Evolutionary conservation across 2,329 filamentous ascomycete genomes (phyloP).

Genomic region (Hypocreales sp.): DNA sequence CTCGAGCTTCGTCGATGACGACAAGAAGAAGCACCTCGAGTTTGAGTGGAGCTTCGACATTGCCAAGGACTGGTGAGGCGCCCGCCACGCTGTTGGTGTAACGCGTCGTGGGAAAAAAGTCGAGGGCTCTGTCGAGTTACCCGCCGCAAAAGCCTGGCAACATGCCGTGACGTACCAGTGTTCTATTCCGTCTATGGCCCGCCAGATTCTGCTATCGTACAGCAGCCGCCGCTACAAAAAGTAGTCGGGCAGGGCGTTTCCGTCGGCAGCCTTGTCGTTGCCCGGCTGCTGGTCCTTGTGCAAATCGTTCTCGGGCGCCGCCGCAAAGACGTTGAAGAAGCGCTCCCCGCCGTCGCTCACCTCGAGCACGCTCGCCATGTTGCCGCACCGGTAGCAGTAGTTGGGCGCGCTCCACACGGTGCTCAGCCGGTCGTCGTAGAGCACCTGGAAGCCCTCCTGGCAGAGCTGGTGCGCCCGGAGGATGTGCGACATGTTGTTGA

Average conservation of each 20-base stretch:
- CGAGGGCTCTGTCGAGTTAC: no score
- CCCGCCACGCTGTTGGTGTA: no score
- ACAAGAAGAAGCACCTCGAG: conserved; percentile 74
- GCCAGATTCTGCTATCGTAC: no score
- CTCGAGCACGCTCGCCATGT: conserved; percentile 92
- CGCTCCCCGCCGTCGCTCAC: conserved; percentile 85
- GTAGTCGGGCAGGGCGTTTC: conserved; percentile 51
- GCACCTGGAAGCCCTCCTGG: conserved; percentile 92
- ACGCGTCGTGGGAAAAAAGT: conserved; percentile 7
- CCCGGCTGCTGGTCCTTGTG: conserved; percentile 73
- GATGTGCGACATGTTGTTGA: conserved; percentile 97
- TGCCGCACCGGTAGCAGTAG: conserved; percentile 90
- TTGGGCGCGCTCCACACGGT: conserved; percentile 98
- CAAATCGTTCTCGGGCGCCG: conserved; percentile 86
- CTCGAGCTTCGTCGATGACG: conserved; percentile 89
- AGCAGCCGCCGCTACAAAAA: conserved; percentile 38
- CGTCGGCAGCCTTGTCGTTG: conserved; percentile 53
- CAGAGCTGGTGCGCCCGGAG: conserved; percentile 95
- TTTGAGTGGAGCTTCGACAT: conserved; percentile 98
- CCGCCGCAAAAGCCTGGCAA: no score
- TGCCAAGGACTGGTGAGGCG: conserved; percentile 74
- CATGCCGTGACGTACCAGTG: no score
- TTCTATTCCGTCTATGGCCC: no score
- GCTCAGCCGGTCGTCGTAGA: conserved; percentile 87
- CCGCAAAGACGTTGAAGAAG: conserved; percentile 96